phyloP scores from a whole-genome alignment of 257 asterid genomes.

The Gynochthodes officinalis region DNA sequence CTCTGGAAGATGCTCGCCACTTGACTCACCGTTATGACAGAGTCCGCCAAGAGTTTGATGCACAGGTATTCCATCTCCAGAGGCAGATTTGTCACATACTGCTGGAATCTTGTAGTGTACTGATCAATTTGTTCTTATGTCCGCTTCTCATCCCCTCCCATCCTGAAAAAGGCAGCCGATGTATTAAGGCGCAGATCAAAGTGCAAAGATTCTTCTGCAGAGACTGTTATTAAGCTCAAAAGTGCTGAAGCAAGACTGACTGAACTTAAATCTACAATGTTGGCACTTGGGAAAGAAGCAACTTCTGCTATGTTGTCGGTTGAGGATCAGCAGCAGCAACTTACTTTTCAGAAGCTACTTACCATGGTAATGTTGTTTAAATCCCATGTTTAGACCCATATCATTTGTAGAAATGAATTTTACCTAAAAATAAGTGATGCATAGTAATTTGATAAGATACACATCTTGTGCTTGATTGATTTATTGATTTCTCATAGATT shows the following conservation, averaged over 20 bases:
- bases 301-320: slow-evolving; percentile 83
- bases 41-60: slow-evolving; percentile 81
- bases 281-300: slow-evolving; percentile 87
- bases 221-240: slow-evolving; percentile 66
- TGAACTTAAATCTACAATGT: slow-evolving; percentile 75
- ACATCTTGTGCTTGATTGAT: neutral
- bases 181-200: slow-evolving; percentile 81
- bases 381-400: neutral
- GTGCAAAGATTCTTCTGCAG: slow-evolving; percentile 73
- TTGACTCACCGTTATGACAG: slow-evolving; percentile 77
- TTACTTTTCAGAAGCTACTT: slow-evolving; percentile 71
- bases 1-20: slow-evolving; percentile 97
- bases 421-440: neutral
- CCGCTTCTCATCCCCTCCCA: neutral
- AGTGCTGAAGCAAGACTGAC: slow-evolving; percentile 66
- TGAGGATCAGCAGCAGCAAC: slow-evolving; percentile 80
- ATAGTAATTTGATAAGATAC: neutral
- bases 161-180: slow-evolving; percentile 65
- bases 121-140: neutral
- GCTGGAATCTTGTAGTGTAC: neutral
- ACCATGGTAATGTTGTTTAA: slow-evolving; percentile 47
- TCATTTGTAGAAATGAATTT: neutral
- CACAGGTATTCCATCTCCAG: slow-evolving; percentile 53
- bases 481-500: neutral
- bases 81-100: neutral